phyloP scores from a whole-genome alignment of 169 alveolate genomes.

The Plasmodium falciparum region DNA sequence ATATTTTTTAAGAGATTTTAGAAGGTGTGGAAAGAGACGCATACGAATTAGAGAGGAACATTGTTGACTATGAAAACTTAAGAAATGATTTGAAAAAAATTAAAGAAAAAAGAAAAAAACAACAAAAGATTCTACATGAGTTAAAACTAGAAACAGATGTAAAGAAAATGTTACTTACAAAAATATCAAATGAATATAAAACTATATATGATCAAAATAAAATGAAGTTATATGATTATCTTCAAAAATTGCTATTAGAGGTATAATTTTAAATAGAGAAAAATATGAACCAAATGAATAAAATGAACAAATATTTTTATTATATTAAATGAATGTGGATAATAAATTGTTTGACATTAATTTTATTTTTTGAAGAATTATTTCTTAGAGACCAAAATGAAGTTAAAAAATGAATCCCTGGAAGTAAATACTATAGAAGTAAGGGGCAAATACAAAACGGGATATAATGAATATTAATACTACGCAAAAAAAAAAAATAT shows the following conservation, averaged over 20 bases:
- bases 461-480: too few relatives aligned
- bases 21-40: conserved; percentile 29
- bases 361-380: conserved; percentile 29
- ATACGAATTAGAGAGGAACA: conserved; percentile 14
- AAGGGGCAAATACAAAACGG: neutral
- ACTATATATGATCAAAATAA: conserved; percentile 12
- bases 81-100: conserved; percentile 32
- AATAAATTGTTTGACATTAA: neutral
- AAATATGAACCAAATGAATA: neutral
- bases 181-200: conserved; percentile 31
- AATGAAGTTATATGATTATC: conserved; percentile 20
- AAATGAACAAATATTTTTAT: neutral
- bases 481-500: too few relatives aligned
- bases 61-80: conserved; percentile 50
- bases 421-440: conserved; percentile 24
- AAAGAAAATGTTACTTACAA: conserved; percentile 44
- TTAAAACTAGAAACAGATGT: conserved; percentile 52
- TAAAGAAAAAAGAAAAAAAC: conserved; percentile 68
- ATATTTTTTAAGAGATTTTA: conserved; percentile 20
- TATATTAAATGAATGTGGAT: neutral
- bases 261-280: neutral
- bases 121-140: conserved; percentile 43
- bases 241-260: conserved; percentile 56
- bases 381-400: conserved; percentile 59
- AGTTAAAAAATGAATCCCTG: conserved; percentile 51